Evolutionary conservation across 345 rosid genomes (phyloP).

Genomic region (Eucalyptus dawsonii): DNA sequence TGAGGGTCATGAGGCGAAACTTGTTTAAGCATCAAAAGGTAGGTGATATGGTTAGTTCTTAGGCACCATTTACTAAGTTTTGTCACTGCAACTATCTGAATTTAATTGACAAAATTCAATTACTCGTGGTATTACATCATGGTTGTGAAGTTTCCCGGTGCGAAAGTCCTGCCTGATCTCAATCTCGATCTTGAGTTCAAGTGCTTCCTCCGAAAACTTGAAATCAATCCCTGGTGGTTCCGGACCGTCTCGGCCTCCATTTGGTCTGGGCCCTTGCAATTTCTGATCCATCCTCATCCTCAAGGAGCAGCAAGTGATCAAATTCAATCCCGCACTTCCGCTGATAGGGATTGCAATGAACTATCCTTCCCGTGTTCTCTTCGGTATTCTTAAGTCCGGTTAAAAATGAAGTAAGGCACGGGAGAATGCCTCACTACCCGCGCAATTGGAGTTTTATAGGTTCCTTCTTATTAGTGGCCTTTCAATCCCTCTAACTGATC

Average conservation of each 20-base stretch:
- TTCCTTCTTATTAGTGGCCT: too few relatives aligned
- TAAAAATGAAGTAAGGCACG: too few relatives aligned
- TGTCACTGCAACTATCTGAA: neutral
- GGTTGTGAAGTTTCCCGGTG: neutral
- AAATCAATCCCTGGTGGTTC: neutral
- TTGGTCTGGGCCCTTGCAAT: constrained; percentile 75
- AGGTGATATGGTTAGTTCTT: neutral
- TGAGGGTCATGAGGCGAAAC: too few relatives aligned
- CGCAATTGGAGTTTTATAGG: too few relatives aligned
- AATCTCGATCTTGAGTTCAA: neutral
- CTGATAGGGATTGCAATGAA: constrained; percentile 71
- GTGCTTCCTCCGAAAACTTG: neutral
- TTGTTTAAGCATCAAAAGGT: neutral
- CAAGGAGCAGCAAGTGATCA: constrained; percentile 78
- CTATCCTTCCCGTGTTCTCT: constrained; percentile 86
- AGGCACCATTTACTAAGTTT: neutral
- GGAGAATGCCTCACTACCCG: too few relatives aligned
- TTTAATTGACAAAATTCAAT: neutral
- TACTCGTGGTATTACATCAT: neutral
- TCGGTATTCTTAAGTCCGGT: constrained; percentile 52
- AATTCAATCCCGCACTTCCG: constrained; percentile 56
- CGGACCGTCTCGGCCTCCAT: constrained; percentile 63
- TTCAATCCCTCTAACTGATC: too few relatives aligned
- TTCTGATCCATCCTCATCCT: constrained; percentile 52
- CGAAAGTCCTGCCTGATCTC: neutral